Evolutionary conservation across 1,284 basidiomycete genomes (phyloP), one percentile per base, ranked within the genome.

Genomic region (Cutaneotrichosporon curvatum): DNA sequence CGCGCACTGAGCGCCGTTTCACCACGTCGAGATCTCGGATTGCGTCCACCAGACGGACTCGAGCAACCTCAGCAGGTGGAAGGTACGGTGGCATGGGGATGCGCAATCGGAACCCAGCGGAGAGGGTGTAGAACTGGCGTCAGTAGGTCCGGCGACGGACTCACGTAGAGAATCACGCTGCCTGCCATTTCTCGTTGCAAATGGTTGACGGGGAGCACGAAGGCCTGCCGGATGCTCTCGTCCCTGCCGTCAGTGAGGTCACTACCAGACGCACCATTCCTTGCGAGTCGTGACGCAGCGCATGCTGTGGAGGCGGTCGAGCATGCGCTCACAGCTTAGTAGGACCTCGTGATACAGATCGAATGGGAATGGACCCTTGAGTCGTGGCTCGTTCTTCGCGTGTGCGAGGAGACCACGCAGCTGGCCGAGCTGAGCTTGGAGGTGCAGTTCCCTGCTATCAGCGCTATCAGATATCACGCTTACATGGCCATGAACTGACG

Each of bases 61-160:
- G 79, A 1, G 88, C 81, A 53, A 82, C 76, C 60, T 90, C 87
- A 0, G 87, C 92, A 0, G 91, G 91, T 2, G 94, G 94, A 1
- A 98, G 79, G 68, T 92, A 96, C 0, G 94, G 90, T 0, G 94
- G 90, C 22, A 98, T 75, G 0, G 94, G 94, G 4, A 85, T 82
- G 59, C 96, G 94, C 23, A 92, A 77, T 22, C 83, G 77, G 67
- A 96, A 90, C 0, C 88, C 85, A 0, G 87, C 82, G 1, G 88
- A 84, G 6, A 98, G 76, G 0, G 83, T 83, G 23, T 89, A 89
- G 68, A 96, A 88, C 68, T 71, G 50, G 3, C 3, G 43, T 50
- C 34, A 34, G 32, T 15, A 5, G 32, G n/a, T 19, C n/a, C 14
- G n/a, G 12, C 15, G 22, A 14, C 12, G 3, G 12, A 58, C 63